Evolutionary conservation across 2,329 filamentous ascomycete genomes (phyloP), one percentile per base, ranked within the genome.

Genomic region (Calonectria henricotiae): DNA sequence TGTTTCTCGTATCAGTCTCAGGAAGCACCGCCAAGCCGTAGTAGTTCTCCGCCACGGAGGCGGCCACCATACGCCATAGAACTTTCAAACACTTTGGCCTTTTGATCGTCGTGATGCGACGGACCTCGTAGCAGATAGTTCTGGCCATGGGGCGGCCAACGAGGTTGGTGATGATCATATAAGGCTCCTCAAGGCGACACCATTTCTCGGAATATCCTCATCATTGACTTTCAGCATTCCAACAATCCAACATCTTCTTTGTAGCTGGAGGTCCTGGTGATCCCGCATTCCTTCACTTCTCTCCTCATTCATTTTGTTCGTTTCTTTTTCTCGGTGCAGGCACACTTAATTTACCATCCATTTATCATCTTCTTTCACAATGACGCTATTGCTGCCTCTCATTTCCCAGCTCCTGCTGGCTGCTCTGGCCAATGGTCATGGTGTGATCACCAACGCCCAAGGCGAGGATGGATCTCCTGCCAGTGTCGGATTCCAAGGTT

Each of bases 401-500:
- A 23, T 78, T 49, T 70, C 71, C 43, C 62, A 62, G 39, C 66
- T 71, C 25, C 67, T 62, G 43, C 54, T 78, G 11, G 64, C 74
- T 13, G 73, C 75, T 46, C 30, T 77, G 41, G 68, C 67, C 20
- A 64, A 67, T 27, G 73, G 80, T 32, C 87, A 89, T 73, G 84
- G 82, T 32, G 85, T 86, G 37, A 85, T 89, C 69, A 78, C 87
- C 51, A 80, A 76, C 35, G 87, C 84, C 13, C 84, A 87, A 68
- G 86, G 87, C 61, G 73, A 82, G n/a, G 43, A 78, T 0, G 85
- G 84, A 2, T 86, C 86, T 0, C 86, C 86, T 20, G 74, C 82
- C 12, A 86, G 85, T 69, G 79, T 87, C 55, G 87, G 85, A n/a
- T 88, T 87, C 76, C 80, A 85, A 79, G 85, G 86, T 85, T 47